Evolutionary conservation across 176 grass and related monocot genomes (phyloP).

Genomic region (Canna indica): DNA sequence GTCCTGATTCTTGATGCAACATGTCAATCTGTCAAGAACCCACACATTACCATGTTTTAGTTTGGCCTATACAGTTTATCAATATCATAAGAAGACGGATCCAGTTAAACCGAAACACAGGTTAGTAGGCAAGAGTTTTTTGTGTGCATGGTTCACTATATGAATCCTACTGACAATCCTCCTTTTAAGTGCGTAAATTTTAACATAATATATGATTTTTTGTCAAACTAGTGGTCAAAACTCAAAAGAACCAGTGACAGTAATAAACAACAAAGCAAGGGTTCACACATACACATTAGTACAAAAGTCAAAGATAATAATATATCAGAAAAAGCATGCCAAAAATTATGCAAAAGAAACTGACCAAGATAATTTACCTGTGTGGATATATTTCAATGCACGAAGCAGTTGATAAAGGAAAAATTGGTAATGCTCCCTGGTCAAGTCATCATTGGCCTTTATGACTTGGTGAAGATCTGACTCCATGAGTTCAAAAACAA

Average conservation of each 20-base stretch:
- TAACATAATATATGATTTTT: not conserved
- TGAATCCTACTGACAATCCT: not conserved
- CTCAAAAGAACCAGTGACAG: not conserved
- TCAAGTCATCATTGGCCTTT: not conserved
- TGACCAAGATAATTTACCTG: not conserved
- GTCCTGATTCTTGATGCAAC: too few relatives aligned
- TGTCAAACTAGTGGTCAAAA: not conserved
- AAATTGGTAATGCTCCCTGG: not conserved
- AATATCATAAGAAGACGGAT: too few relatives aligned
- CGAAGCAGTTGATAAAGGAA: not conserved
- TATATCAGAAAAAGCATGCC: not conserved
- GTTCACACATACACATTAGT: not conserved
- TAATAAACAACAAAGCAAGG: not conserved
- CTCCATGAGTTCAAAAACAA: not conserved
- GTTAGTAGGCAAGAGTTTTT: too few relatives aligned
- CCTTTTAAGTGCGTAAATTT: not conserved
- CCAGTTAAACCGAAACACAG: too few relatives aligned
- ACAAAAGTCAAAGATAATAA: not conserved
- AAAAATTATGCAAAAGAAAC: not conserved
- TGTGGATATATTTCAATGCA: conserved; percentile 2
- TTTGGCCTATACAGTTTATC: too few relatives aligned
- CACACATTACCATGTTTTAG: too few relatives aligned
- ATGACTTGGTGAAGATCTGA: conserved; percentile 4
- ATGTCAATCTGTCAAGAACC: too few relatives aligned
- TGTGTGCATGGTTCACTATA: not conserved